Evolutionary conservation across 2,329 filamentous ascomycete genomes (phyloP).

Genomic region (Zarea fungicola): DNA sequence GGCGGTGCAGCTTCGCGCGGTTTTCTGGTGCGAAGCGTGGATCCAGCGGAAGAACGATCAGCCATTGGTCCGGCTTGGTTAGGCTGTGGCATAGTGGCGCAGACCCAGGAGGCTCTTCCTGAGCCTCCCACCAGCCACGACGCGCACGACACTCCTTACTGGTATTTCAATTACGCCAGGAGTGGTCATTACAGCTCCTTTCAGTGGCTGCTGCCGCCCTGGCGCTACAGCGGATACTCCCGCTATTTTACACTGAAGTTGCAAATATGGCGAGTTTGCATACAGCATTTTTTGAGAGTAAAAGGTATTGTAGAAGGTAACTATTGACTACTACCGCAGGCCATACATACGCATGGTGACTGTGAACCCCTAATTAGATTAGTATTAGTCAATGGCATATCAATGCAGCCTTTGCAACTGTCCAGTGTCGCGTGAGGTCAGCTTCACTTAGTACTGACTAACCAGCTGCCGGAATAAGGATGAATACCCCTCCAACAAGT

Average conservation of each 20-base stretch:
- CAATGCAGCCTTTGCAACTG: no score
- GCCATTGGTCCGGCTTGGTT: constrained; percentile 8
- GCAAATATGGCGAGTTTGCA: no score
- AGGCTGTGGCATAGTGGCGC: constrained; percentile 1
- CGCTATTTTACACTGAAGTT: background rate
- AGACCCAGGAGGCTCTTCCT: no score
- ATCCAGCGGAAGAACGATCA: constrained; percentile 21
- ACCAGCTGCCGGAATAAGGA: background rate
- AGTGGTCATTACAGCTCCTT: constrained; percentile 9
- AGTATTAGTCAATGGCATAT: background rate
- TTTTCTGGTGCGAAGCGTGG: constrained; percentile 8
- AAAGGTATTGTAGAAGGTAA: no score
- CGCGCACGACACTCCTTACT: background rate
- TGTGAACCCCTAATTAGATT: no score
- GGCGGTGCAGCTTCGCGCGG: background rate
- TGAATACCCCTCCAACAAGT: background rate
- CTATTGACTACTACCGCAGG: no score
- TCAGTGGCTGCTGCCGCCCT: constrained; percentile 9
- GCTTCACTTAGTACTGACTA: no score
- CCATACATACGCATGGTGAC: no score
- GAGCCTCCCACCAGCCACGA: constrained; percentile 5
- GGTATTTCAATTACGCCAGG: constrained; percentile 4
- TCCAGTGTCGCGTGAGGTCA: background rate
- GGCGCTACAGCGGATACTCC: constrained; percentile 8
- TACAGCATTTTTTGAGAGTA: no score